Evolutionary conservation across 306 rosid genomes (phyloP), one percentile per base, ranked within the genome.

Genomic region (Mimosa bimucronata): DNA sequence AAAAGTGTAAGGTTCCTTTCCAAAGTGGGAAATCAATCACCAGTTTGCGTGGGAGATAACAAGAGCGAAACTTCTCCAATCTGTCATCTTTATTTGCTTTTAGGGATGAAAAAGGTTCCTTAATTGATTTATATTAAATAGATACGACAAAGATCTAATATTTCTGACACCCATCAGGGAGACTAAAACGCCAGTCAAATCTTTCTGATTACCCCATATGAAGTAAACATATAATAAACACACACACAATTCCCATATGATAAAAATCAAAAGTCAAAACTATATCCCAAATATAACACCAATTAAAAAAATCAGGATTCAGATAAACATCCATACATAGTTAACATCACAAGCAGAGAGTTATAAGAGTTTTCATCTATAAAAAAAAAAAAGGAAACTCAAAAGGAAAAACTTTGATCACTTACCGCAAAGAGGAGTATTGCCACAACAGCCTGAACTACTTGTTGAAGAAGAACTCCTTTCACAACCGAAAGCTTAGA

Each of bases 401-500:
- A n/a, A n/a, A n/a, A n/a, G n/a, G n/a, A n/a, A 30, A 18, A 34
- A 41, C 23, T 7, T 6, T 9, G 1, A 38, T 28, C 74, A 64
- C 85, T 69, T 80, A 96, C 99, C 83, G 87, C 88, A 84, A 91
- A 96, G 86, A 93, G 88, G 71, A 96, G 52, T 67, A 90, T 85
- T 23, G 98, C 94, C 64, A 95, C 98, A 71, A 91, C 64, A 28
- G 99, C 98, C 78, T 95, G 98, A 81, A 96, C 79, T 74, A 84
- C 74, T 64, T 93, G 98, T 81, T 93, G 98, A 50, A 96, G 87
- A 38, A 96, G 89, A 88, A 93, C 99, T 58, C 97, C 99, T 87
- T 83, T 90, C 67, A 93, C 91, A 28, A 96, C 99, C 31, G 88
- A 81, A 55, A 64, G 42, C 80, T 93, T 96, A 11, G 98, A 82